Percentiles rank a stretch among this genome's conserved stretches.
These are phyloP conservation scores for Solanum sitiens DNA, from an alignment of 257 asterid genomes.

Conservation along the genomic window DNA sequence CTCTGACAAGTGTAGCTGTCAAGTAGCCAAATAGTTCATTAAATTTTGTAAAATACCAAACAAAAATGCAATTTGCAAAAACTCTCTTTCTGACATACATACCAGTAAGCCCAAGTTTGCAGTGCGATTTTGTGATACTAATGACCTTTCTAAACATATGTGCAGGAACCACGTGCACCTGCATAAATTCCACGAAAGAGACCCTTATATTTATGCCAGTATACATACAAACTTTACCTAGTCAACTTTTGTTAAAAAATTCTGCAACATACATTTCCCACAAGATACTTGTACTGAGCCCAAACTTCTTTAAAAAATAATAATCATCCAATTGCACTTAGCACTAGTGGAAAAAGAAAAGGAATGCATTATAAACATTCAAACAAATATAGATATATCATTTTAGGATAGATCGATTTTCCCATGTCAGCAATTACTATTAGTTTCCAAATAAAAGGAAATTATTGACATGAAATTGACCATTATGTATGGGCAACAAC, in stretches of 20 bases:
- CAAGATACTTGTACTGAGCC: neutral
- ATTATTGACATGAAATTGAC: neutral
- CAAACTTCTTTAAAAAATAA: neutral
- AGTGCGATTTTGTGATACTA: constrained; percentile 88
- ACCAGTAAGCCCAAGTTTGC: constrained; percentile 98
- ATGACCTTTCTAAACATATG: constrained; percentile 98
- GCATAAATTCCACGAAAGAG: neutral
- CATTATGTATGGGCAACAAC: neutral
- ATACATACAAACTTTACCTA: neutral
- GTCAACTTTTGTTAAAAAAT: neutral
- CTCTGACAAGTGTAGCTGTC: constrained; percentile 97
- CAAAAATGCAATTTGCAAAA: neutral
- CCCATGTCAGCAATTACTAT: neutral
- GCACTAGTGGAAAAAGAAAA: neutral
- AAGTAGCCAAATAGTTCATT: constrained; percentile 7
- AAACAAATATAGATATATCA: neutral
- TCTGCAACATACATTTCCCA: neutral
- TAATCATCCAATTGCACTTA: neutral
- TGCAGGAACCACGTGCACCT: constrained; percentile 99
- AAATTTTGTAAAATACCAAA: neutral
- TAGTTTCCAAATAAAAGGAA: neutral
- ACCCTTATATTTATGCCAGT: neutral
- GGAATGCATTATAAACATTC: neutral
- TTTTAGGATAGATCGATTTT: too few species aligned
- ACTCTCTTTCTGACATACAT: neutral